Percentiles rank a stretch among this genome's conserved stretches.
Conservation (phyloP, 306 rosid species). For the Vigna angularis region DNA sequence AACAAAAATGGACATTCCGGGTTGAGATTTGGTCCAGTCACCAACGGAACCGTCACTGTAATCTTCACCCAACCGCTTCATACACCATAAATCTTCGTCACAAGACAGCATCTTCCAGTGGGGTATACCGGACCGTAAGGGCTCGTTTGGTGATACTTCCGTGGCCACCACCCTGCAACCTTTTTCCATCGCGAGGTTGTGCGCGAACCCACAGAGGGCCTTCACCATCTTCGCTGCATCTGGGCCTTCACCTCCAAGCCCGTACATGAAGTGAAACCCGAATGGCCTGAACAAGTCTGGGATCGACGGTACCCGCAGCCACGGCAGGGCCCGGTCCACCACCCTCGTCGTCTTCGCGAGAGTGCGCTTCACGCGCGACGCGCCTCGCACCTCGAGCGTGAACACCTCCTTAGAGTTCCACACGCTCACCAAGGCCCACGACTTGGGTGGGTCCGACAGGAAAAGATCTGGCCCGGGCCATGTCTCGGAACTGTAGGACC, state of each 20-base stretch:
- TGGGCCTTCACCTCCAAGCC: slow-evolving; percentile 86
- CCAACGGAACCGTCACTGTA: slow-evolving; percentile 88
- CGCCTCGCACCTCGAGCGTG: slow-evolving; percentile 79
- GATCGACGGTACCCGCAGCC: slow-evolving; percentile 74
- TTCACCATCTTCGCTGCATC: slow-evolving; percentile 61
- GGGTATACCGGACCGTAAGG: slow-evolving; percentile 69
- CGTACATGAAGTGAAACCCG: slow-evolving; percentile 81
- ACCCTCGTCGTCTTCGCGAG: slow-evolving; percentile 72
- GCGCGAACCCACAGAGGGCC: slow-evolving; percentile 73
- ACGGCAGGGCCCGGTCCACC: slow-evolving; percentile 79
- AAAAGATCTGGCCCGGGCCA: slow-evolving; percentile 77
- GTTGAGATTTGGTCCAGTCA: slow-evolving; percentile 92
- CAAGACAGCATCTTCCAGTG: slow-evolving; percentile 91
- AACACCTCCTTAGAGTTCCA: slow-evolving; percentile 91
- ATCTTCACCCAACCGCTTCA: slow-evolving; percentile 80
- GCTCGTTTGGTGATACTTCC: slow-evolving; percentile 78
- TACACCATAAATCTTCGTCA: slow-evolving; percentile 86
- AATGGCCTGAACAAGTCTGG: slow-evolving; percentile 83
- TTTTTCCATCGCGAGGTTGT: slow-evolving; percentile 73
- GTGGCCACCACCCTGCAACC: slow-evolving; percentile 85
- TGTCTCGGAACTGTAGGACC: slow-evolving; percentile 34
- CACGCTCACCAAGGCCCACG: slow-evolving; percentile 89
- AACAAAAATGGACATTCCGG: slow-evolving; percentile 83
- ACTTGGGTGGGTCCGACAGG: slow-evolving; percentile 65
- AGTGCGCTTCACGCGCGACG: slow-evolving; percentile 58